Evolutionary conservation across 1,284 basidiomycete genomes (phyloP).

Genomic region (Fistulina hepatica): DNA sequence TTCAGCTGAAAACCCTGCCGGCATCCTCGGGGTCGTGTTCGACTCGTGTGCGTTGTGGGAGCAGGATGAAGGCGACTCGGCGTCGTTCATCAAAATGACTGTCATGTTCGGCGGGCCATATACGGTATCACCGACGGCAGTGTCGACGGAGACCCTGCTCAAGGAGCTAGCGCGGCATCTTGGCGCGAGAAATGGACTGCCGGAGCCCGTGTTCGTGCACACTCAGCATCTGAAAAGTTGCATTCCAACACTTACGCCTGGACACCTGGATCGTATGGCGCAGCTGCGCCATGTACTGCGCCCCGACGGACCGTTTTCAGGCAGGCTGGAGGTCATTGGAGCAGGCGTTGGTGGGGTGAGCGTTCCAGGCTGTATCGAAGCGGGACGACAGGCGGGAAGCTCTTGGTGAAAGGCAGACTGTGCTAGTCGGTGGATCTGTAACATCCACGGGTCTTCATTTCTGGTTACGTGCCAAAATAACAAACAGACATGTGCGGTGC

Average conservation of each 20-base stretch:
- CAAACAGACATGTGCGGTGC: too few relatives aligned
- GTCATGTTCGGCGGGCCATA: constrained; percentile 89
- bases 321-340: constrained; percentile 66
- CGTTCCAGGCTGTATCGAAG: constrained; percentile 80
- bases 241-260: constrained; percentile 75
- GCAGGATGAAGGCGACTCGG: constrained; percentile 41
- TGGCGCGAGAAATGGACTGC: constrained; percentile 30
- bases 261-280: constrained; percentile 62
- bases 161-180: constrained; percentile 35
- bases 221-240: constrained; percentile 55
- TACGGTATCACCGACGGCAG: constrained; percentile 26
- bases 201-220: constrained; percentile 46
- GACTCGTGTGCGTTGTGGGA: constrained; percentile 66
- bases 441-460: too few relatives aligned
- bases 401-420: too few relatives aligned
- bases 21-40: constrained; percentile 76
- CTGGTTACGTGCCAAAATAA: too few relatives aligned
- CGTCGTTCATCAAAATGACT: constrained; percentile 60
- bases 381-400: constrained; percentile 55
- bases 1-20: constrained; percentile 28
- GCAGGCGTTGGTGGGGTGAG: constrained; percentile 86
- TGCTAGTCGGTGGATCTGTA: too few relatives aligned
- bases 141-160: constrained; percentile 26
- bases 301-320: constrained; percentile 35
- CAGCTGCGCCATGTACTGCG: constrained; percentile 43